Base-by-base conservation (phyloP, 192 early-diverging fungal genomes). In the Umbelopsis sp. region DNA sequence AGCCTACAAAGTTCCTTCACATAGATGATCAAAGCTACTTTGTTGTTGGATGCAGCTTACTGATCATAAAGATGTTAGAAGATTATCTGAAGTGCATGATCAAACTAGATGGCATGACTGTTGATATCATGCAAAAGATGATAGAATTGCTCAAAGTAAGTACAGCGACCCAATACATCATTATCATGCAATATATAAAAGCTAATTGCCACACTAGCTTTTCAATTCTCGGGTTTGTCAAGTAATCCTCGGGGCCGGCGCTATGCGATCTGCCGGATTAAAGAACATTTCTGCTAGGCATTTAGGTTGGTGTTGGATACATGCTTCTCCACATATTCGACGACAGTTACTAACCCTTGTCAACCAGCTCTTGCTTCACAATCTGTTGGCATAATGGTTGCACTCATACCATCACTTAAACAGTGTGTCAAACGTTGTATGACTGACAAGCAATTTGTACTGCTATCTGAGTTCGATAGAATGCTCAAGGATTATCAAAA, bases 231-330 rank as follows among this genome's bases (percentile, higher is more conserved):
- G 94, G 65, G 90, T 91, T 9, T 98, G 97, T 79, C 96, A 98
- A 80, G 94, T 98, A 1, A 98, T 99, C 78, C 86, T 99, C 15
- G 98, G 97, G 7, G 97, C 96, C 8, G 98, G 98, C 2, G 98
- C 98, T 0, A 94, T 96, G 87, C 86, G 89, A 30, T 97, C 96
- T n/a, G 97, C 96, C 11, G 98, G 98, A 21, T 79, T 99, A 22
- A 95, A 97, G 68, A 96, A 94, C 76, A 99, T 99, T 35, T 92
- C 95, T 3, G 98, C 98, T 11, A 95, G 95, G 66, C 98, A 99
- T 78, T 81, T 99, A 64, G 88, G 91, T 92, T 82, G 53, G 74
- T 41, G 3, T 20, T 61, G 10, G 21, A 51, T 23, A 52, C 16
- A 41, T 53, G 23, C 20, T 12, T 23, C 51, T 53, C 23, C n/a